Conservation (phyloP, 768 basidiomycete species). For the Leccinum truebloodii region DNA sequence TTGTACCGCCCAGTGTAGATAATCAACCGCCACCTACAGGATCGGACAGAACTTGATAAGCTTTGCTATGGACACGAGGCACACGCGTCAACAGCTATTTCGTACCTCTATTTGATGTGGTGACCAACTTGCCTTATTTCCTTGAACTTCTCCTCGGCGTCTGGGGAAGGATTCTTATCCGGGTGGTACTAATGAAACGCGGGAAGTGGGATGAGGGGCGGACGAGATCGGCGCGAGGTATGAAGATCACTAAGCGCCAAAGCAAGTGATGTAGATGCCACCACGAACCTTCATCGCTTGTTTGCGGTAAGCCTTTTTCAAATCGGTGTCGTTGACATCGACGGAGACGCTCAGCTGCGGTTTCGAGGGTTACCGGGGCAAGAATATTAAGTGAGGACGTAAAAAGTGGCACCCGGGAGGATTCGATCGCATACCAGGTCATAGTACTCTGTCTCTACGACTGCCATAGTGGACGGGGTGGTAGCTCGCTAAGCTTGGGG, state of each 20-base stretch:
- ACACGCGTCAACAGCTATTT: slow-evolving; percentile 18
- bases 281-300: slow-evolving; percentile 84
- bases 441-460: slow-evolving; percentile 90
- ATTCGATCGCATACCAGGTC: slow-evolving; percentile 58
- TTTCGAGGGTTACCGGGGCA: background rate
- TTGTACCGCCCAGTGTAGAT: slow-evolving; percentile 9
- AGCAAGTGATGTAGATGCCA: background rate
- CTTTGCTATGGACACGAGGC: slow-evolving; percentile 61
- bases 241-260: background rate
- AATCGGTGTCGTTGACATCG: slow-evolving; percentile 73
- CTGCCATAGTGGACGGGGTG: slow-evolving; percentile 55
- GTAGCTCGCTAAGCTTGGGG: background rate
- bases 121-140: slow-evolving; percentile 72
- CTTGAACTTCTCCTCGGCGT: slow-evolving; percentile 96
- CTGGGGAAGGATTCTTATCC: slow-evolving; percentile 91
- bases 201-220: background rate
- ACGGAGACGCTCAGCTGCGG: slow-evolving; percentile 66
- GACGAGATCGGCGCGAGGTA: background rate
- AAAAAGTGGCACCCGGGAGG: background rate
- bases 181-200: slow-evolving; percentile 74
- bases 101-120: slow-evolving; percentile 13
- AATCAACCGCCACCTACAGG: slow-evolving; percentile 49
- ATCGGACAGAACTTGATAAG: slow-evolving; percentile 91
- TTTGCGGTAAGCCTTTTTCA: slow-evolving; percentile 96
- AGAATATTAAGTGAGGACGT: slow-evolving; percentile 1